Evolutionary conservation across 1,284 basidiomycete species (phyloP).

Genomic region (Xerocomus amazonicus): DNA sequence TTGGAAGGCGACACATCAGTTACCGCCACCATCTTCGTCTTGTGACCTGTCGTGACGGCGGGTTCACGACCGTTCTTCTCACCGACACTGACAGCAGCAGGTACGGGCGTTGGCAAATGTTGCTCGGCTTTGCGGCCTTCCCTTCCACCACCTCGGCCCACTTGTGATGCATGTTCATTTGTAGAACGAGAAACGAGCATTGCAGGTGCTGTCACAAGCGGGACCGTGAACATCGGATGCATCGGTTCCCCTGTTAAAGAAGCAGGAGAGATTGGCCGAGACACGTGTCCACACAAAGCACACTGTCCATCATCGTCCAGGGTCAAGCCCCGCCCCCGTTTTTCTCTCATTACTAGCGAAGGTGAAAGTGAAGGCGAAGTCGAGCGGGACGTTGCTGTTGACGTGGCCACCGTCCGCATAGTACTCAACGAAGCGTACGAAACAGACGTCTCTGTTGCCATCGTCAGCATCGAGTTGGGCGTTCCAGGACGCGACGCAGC

Average conservation of each 20-base stretch:
- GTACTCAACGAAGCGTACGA: conserved; percentile 28
- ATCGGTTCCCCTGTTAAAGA: conserved; percentile 3
- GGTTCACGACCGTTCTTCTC: neutral
- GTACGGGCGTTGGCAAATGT: neutral
- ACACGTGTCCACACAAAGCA: conserved; percentile 19
- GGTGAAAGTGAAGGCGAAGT: conserved; percentile 15
- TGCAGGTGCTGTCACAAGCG: conserved; percentile 25
- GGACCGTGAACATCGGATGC: conserved; percentile 32
- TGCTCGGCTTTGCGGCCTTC: neutral
- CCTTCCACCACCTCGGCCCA: neutral
- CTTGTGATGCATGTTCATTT: neutral
- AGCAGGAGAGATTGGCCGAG: neutral
- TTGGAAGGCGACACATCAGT: conserved; percentile 2
- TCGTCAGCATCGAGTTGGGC: conserved; percentile 19
- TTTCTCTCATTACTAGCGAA: conserved; percentile 5
- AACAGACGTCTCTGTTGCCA: conserved; percentile 18
- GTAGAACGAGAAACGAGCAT: neutral
- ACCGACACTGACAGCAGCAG: neutral
- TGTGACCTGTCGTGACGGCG: neutral
- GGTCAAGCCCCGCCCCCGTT: neutral
- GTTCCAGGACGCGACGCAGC: conserved; percentile 18
- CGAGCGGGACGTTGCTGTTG: conserved; percentile 13
- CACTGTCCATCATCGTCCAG: conserved; percentile 3
- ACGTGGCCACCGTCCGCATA: conserved; percentile 14
- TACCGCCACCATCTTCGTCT: neutral